Base-by-base conservation (phyloP, 1,284 basidiomycete genomes). In the Anthracocystis walkeri region DNA sequence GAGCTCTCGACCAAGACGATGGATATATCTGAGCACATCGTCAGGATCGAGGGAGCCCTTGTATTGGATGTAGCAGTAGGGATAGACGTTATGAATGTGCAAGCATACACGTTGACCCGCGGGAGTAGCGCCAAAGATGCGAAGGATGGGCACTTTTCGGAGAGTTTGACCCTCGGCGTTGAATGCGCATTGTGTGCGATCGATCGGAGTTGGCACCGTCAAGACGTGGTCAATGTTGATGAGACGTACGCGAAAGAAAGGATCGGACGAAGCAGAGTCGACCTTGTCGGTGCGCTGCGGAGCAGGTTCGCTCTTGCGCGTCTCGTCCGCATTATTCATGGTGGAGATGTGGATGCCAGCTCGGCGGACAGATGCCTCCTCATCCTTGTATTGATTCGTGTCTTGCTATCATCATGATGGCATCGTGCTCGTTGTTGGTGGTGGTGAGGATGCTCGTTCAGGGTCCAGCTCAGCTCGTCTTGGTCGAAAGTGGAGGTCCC, bases 121-220 rank as follows among this genome's bases (percentile, higher is more conserved):
- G 0, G 93, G 92, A 1, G 93, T 93, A 18, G 91, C 88, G 18
- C 96, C 96, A 86, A 92, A 98, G 60, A 97, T 91, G 56, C 94
- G 89, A 57, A 98, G 88, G 4, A 95, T 89, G 14, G 95, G 95
- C 18, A 75, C 75, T 12, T 88, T 88, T 21, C 92, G 88, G 5
- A 86, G 60, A 2, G 23, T 87, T 82, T 16, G 89, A 87, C 62
- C 92, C 89, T 85, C 93, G 90, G 50, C 92, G 60, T 25, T 86
- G 75, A 82, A 82, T 4, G 81, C 70, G 20, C 77, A 80, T 48
- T 69, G 59, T 0, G 76, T 67, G n/a, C 79, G 63, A 54, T 82
- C 81, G 7, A 81, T 51, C 7, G 72, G 68, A 0, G 57, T 48
- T 2, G 79, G 79, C 3, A 53, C 10, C 1, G 70, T 70, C 45